Conservation (phyloP, 768 basidiomycete genomes). For the Cystoderma amianthinum region DNA sequence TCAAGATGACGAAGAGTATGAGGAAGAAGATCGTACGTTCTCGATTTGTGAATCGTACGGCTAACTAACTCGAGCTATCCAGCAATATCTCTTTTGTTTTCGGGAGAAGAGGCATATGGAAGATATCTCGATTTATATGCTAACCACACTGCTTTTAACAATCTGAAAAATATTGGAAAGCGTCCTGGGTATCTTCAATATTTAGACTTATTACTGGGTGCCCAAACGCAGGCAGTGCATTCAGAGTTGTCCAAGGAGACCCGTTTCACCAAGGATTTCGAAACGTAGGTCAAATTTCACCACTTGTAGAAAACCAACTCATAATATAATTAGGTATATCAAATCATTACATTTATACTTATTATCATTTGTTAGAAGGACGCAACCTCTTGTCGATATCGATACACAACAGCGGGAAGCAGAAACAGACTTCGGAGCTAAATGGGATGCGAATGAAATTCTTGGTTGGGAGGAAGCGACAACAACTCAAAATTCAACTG, state of each 20-base stretch:
- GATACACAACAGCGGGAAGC: conserved; percentile 60
- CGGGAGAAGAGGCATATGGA: conserved; percentile 93
- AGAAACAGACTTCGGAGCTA: conserved; percentile 62
- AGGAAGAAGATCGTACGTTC: conserved; percentile 87
- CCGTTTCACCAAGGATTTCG: conserved; percentile 69
- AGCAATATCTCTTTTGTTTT: conserved; percentile 85
- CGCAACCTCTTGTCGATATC: conserved; percentile 77
- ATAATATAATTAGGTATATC: conserved; percentile 58
- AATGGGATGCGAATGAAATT: conserved; percentile 77
- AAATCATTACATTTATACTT: conserved; percentile 78
- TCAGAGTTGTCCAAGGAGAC: conserved; percentile 62
- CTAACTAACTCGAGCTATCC: conserved; percentile 4
- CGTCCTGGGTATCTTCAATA: conserved; percentile 90
- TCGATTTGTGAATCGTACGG: neutral
- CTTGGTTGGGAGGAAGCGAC: conserved; percentile 66
- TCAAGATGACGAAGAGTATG: conserved; percentile 70
- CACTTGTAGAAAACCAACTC: conserved; percentile 2
- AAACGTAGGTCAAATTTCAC: conserved; percentile 45
- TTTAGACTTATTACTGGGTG: conserved; percentile 74
- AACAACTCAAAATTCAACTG: conserved; percentile 38
- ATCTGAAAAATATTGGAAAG: conserved; percentile 79
- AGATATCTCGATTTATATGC: conserved; percentile 91
- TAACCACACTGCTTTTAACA: conserved; percentile 84
- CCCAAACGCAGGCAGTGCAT: conserved; percentile 57
- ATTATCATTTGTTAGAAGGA: conserved; percentile 77